Percentiles rank a stretch among this genome's conserved stretches.
phyloP scores from a whole-genome alignment of 805 yeast species.

The Pichia ethanolica region DNA sequence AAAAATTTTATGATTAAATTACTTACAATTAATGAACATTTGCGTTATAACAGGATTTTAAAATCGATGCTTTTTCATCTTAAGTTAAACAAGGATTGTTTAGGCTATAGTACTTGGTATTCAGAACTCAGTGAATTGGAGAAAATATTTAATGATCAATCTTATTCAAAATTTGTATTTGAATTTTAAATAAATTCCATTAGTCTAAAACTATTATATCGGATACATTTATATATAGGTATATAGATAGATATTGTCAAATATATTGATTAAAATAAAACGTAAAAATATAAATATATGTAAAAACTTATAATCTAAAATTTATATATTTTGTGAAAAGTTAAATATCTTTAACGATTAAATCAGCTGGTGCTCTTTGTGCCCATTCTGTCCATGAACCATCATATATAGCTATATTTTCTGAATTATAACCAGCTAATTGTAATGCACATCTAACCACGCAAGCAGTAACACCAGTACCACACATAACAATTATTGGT shows the following conservation, averaged over 20 bases:
- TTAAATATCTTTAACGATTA: constrained; percentile 37
- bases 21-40: constrained; percentile 15
- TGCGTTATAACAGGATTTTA: constrained; percentile 16
- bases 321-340: too few species aligned
- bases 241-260: too few species aligned
- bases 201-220: too few species aligned
- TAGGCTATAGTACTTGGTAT: constrained; percentile 7
- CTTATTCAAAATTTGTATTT: constrained; percentile 8
- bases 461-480: constrained; percentile 94
- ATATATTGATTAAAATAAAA: too few species aligned
- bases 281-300: too few species aligned
- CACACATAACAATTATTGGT: constrained; percentile 84
- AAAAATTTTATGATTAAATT: constrained; percentile 22
- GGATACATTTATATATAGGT: too few species aligned
- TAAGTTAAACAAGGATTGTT: not conserved
- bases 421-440: constrained; percentile 37
- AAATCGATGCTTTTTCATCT: constrained; percentile 13
- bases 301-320: too few species aligned
- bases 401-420: constrained; percentile 59
- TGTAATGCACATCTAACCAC: constrained; percentile 72
- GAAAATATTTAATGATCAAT: constrained; percentile 7
- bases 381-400: constrained; percentile 93
- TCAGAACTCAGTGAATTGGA: too few species aligned
- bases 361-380: constrained; percentile 54
- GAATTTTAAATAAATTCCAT: constrained; percentile 1